Base-by-base conservation (phyloP, 306 rosid species). In the Fragaria iinumae region DNA sequence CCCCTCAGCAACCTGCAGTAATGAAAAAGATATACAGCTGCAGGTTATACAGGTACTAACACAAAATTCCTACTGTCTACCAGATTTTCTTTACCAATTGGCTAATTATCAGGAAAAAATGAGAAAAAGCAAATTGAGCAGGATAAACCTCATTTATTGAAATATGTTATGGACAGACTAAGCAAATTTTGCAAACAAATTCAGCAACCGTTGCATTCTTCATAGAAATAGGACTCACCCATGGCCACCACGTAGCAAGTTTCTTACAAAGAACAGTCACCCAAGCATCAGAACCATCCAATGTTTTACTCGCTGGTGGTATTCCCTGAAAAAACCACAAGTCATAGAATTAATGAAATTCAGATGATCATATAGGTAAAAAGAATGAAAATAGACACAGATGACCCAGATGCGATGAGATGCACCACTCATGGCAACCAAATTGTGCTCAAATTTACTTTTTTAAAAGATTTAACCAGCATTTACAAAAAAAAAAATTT, bases 1-100 rank as follows among this genome's bases (percentile, higher is more conserved):
- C 81, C 98, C 98, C 81, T 90, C 96, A 73, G 96, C 97, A 80
- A 95, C 91, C 98, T 94, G 85, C 73, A 85, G 53, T 57, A 57
- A 57, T 67, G 36, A 16, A 52, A 73, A 85, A 85, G 64, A 27
- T 39, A 72, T 14, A 60, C 47, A 5, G 77, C 29, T 59, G 64
- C 45, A 71, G 57, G 71, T 67, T 71, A 76, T 68, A 44, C 47
- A 50, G 27, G 3, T 14, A 16, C 55, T 14, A 73, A 25, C 60
- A 73, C 12, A 17, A 23, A 60, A 25, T 4, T 11, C 18, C 60
- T 53, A 53, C 60, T 53, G 60, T 53, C 59, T 50, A 17, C 10
- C 23, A 59, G 12, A 59, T 25, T 59, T 60, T 25, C 17, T 62
- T 62, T 1, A 29, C 67, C n/a, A 62, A 13, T 3, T 13, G 39